These are phyloP conservation scores for Perilla frutescens DNA, from an alignment of 257 asterid species.

Conservation along the genomic window DNA sequence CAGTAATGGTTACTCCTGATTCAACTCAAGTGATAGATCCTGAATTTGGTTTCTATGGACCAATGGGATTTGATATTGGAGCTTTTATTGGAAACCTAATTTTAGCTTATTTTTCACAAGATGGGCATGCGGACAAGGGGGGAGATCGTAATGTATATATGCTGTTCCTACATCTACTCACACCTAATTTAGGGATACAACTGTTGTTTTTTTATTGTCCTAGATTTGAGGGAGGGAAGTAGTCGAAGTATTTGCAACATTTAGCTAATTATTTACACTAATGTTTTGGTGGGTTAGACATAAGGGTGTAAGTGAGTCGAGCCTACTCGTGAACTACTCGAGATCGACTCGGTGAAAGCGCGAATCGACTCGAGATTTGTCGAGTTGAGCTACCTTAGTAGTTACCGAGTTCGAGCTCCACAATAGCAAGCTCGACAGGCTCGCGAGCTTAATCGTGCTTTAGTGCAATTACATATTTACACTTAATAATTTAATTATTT, in stretches of 20 bases:
- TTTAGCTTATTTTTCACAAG: conserved; percentile 92
- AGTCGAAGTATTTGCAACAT: background rate
- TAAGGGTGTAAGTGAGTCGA: too few species aligned
- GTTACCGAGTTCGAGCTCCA: too few species aligned
- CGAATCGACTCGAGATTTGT: too few species aligned
- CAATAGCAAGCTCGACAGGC: too few species aligned
- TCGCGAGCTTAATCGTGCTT: too few species aligned
- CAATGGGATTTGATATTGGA: conserved; percentile 95
- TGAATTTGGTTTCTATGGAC: conserved; percentile 90
- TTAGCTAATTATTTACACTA: background rate
- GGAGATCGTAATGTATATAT: conserved; percentile 71
- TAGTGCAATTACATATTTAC: too few species aligned
- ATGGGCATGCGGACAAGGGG: conserved; percentile 74
- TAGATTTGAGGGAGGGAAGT: background rate
- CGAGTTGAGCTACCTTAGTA: too few species aligned
- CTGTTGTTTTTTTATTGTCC: conserved; percentile 6
- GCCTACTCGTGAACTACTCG: too few species aligned
- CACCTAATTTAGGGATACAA: background rate
- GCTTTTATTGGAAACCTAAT: conserved; percentile 90
- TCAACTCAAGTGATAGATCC: conserved; percentile 97
- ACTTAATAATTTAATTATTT: too few species aligned
- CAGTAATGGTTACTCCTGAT: conserved; percentile 81
- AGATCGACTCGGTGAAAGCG: too few species aligned
- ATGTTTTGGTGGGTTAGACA: background rate
- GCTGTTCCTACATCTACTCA: conserved; percentile 7